A percentile compares a stretch with the other conserved stretches of the same genome.
Evolutionary conservation across 257 asterid species (phyloP).

Genomic region (Solanum bulbocastanum): DNA sequence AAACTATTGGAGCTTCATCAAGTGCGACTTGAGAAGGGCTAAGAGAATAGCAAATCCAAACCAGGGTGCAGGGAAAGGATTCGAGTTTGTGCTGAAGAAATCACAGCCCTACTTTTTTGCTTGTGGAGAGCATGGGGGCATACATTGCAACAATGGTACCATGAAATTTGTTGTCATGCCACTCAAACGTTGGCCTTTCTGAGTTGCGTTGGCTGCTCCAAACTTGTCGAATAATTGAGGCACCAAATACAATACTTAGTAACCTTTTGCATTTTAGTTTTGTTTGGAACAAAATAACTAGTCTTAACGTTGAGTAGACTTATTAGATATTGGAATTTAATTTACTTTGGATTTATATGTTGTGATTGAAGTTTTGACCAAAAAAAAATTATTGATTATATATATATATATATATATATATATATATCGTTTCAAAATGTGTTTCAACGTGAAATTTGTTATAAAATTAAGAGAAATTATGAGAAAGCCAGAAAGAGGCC

Average conservation of each 20-base stretch:
- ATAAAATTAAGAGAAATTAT: neutral
- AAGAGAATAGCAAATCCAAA: slow-evolving; percentile 36
- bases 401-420: too few species aligned
- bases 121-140: slow-evolving; percentile 50
- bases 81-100: slow-evolving; percentile 45
- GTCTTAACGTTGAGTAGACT: neutral
- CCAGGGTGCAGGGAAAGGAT: slow-evolving; percentile 46
- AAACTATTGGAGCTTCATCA: slow-evolving; percentile 42
- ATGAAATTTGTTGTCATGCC: slow-evolving; percentile 76
- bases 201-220: neutral
- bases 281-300: neutral
- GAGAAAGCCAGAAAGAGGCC: neutral
- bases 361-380: neutral
- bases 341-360: neutral
- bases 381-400: neutral
- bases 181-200: slow-evolving; percentile 23
- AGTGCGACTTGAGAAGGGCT: slow-evolving; percentile 51
- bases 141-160: slow-evolving; percentile 60
- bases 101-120: slow-evolving; percentile 59
- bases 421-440: too few species aligned
- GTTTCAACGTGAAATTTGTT: neutral
- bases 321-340: neutral
- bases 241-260: neutral
- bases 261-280: neutral
- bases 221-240: too few species aligned